phyloP scores from a whole-genome alignment of 805 yeast species.

The Kluyveromyces nonfermentans region DNA sequence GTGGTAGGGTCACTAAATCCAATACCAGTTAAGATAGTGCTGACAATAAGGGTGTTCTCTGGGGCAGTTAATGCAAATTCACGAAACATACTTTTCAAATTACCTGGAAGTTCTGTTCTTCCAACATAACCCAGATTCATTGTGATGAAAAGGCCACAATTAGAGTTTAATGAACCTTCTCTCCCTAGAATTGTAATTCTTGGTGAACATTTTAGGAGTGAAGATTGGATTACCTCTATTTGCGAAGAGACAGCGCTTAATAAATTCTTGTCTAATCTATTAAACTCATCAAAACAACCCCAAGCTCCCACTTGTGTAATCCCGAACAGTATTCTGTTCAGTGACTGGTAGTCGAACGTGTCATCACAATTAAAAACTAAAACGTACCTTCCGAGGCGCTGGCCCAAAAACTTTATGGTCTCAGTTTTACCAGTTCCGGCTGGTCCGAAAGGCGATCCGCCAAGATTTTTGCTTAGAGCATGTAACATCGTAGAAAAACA shows the following conservation, averaged over 20 bases:
- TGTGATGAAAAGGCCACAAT: conserved; percentile 74
- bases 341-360: conserved; percentile 68
- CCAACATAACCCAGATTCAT: conserved; percentile 89
- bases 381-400: conserved; percentile 69
- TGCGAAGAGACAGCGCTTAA: conserved; percentile 81
- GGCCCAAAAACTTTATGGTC: conserved; percentile 75
- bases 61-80: conserved; percentile 67
- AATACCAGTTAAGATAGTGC: conserved; percentile 61
- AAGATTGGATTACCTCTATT: conserved; percentile 59
- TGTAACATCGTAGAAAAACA: conserved; percentile 63
- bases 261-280: conserved; percentile 59
- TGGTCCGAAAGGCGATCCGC: conserved; percentile 93
- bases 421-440: conserved; percentile 98
- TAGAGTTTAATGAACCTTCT: conserved; percentile 31
- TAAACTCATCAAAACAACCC: conserved; percentile 96
- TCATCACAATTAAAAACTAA: conserved; percentile 90
- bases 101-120: conserved; percentile 75
- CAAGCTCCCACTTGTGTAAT: conserved; percentile 78
- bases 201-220: conserved; percentile 26
- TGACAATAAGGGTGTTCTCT: conserved; percentile 57
- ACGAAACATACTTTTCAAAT: conserved; percentile 68
- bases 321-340: conserved; percentile 70
- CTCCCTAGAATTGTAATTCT: conserved; percentile 37
- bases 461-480: conserved; percentile 62
- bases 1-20: conserved; percentile 47